Conservation (phyloP, 2,329 filamentous ascomycete species). For the Colletotrichum sp. region DNA sequence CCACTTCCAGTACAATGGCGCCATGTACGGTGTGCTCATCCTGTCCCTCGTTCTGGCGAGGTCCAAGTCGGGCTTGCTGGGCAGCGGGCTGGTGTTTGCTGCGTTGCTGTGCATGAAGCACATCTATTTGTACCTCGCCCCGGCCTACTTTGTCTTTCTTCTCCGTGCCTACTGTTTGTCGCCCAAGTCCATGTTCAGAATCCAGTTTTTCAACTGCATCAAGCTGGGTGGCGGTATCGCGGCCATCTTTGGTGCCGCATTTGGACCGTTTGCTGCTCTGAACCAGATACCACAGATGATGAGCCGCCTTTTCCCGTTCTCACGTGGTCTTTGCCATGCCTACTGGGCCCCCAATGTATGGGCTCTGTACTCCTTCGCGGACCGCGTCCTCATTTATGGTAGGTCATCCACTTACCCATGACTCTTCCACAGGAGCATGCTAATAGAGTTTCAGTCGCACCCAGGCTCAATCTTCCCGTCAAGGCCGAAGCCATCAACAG, state of each 20-base stretch:
- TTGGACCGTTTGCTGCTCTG: conserved; percentile 86
- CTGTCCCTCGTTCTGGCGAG: conserved; percentile 85
- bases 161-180: conserved; percentile 90
- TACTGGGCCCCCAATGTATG: conserved; percentile 99
- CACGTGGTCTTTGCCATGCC: conserved; percentile 90
- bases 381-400: conserved; percentile 84
- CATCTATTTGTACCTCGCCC: conserved; percentile 95
- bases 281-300: conserved; percentile 85
- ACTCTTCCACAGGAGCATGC: conserved; percentile 10
- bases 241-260: conserved; percentile 77
- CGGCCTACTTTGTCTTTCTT: conserved; percentile 93
- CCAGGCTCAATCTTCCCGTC: conserved; percentile 76
- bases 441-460: conserved; percentile 68
- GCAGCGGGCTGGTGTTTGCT: conserved; percentile 84
- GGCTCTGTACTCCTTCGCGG: conserved; percentile 93
- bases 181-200: conserved; percentile 74
- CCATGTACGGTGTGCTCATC: conserved; percentile 90
- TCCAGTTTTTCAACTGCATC: conserved; percentile 78
- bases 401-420: conserved; percentile 34
- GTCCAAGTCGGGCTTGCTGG: conserved; percentile 74
- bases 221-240: conserved; percentile 80
- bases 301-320: conserved; percentile 89
- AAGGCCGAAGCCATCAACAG: conserved; percentile 80
- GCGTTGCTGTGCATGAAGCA: conserved; percentile 92
- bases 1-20: conserved; percentile 98